Evolutionary conservation across 345 rosid genomes (phyloP).

Genomic region (Acer saccharum): DNA sequence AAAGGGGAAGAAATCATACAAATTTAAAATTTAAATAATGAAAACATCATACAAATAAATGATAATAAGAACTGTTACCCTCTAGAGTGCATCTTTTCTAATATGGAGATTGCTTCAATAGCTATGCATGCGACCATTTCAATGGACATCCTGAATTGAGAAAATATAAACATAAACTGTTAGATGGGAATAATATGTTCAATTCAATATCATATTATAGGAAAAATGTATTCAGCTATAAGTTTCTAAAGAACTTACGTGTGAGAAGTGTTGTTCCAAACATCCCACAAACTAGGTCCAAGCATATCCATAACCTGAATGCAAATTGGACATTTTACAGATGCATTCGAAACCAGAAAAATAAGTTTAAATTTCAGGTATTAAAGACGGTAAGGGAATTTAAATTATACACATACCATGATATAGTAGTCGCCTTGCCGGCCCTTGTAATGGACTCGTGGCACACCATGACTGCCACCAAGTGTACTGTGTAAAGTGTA

Average conservation of each 20-base stretch:
- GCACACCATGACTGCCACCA: conserved; percentile 90
- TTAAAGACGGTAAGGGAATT: neutral
- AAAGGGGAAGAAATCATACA: neutral
- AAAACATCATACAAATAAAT: neutral
- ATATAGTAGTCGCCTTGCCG: conserved; percentile 84
- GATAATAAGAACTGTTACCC: conserved; percentile 53
- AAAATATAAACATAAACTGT: conserved; percentile 9
- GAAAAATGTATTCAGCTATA: conserved; percentile 3
- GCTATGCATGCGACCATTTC: conserved; percentile 96
- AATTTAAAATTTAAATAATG: neutral
- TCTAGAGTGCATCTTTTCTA: conserved; percentile 86
- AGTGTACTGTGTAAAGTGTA: conserved; percentile 58
- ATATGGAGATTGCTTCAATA: conserved; percentile 83
- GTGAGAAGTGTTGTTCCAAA: conserved; percentile 71
- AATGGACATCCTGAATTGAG: conserved; percentile 63
- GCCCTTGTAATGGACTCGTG: conserved; percentile 81
- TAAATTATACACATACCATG: conserved; percentile 53
- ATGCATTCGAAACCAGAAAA: neutral
- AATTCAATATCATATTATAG: neutral
- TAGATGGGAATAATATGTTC: neutral
- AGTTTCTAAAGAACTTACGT: conserved; percentile 42
- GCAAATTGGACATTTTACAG: neutral
- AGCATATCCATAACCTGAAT: conserved; percentile 90
- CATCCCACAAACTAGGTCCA: conserved; percentile 90
- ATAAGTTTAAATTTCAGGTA: neutral